Evolutionary conservation across 2,329 filamentous ascomycete genomes (phyloP).

Genomic region (Xylaria sp.): DNA sequence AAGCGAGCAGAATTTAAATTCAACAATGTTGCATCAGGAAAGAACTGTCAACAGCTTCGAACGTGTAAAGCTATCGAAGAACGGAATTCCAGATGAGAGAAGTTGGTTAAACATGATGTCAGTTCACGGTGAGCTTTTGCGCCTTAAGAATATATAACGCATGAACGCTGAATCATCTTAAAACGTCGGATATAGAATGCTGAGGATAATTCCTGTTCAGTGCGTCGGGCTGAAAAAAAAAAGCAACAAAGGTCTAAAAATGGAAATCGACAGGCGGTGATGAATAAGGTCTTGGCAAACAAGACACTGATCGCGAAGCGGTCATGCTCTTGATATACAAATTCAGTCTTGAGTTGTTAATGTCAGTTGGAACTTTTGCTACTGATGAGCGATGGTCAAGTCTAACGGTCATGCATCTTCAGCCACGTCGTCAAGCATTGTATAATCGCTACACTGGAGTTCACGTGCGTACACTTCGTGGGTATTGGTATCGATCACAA

Average conservation of each 20-base stretch:
- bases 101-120: background rate
- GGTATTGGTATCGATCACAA: too few species aligned
- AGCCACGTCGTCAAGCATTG: too few species aligned
- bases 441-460: too few species aligned
- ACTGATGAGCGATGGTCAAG: background rate
- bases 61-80: background rate
- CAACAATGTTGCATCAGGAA: background rate
- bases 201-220: background rate
- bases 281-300: too few species aligned
- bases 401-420: background rate
- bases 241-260: too few species aligned
- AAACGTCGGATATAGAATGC: background rate
- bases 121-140: background rate
- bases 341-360: too few species aligned
- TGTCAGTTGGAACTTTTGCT: background rate
- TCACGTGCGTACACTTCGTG: too few species aligned
- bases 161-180: background rate
- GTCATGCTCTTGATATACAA: background rate
- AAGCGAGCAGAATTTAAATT: constrained; percentile 3
- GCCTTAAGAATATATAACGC: background rate
- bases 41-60: background rate
- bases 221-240: background rate
- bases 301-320: background rate
- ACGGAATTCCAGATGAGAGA: background rate
- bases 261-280: too few species aligned